phyloP scores from a whole-genome alignment of 2,329 filamentous ascomycete species.

The Penicillium sp. region DNA sequence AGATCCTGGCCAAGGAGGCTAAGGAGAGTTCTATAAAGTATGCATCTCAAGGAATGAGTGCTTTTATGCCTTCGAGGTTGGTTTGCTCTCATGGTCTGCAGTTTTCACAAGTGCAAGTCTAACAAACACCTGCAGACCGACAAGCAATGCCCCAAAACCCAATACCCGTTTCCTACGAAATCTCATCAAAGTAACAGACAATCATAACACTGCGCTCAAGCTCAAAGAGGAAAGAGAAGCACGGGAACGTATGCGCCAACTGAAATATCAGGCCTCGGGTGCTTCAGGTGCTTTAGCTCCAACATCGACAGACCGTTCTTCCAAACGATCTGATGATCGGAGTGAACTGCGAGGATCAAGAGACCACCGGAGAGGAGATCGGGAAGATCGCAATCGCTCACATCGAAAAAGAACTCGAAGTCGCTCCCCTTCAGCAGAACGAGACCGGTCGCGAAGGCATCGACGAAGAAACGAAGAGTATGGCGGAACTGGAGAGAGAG shows the following conservation, averaged over 20 bases:
- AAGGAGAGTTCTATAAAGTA: constrained; percentile 70
- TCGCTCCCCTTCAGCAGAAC: constrained; percentile 27
- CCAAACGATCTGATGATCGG: constrained; percentile 36
- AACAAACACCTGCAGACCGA: constrained; percentile 48
- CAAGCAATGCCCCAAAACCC: constrained; percentile 72
- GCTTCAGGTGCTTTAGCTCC: constrained; percentile 7
- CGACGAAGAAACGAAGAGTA: constrained; percentile 22
- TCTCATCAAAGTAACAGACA: constrained; percentile 83
- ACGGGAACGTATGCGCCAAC: constrained; percentile 62
- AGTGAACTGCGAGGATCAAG: constrained; percentile 22
- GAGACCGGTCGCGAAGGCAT: constrained; percentile 25
- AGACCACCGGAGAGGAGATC: constrained; percentile 17
- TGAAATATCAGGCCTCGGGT: constrained; percentile 45
- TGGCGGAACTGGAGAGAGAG: constrained; percentile 18
- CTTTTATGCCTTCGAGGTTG: constrained; percentile 58
- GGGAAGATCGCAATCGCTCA: constrained; percentile 25
- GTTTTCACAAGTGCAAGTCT: not conserved
- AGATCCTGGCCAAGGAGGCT: constrained; percentile 76
- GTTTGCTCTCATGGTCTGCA: constrained; percentile 12
- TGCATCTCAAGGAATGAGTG: constrained; percentile 70
- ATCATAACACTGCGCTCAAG: constrained; percentile 81
- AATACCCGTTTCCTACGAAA: constrained; percentile 88
- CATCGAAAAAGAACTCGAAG: constrained; percentile 29
- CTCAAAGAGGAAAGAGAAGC: constrained; percentile 82
- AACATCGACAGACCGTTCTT: constrained; percentile 26